Evolutionary conservation across 1,284 basidiomycete genomes (phyloP).

Genomic region (Ganoderma sinense): DNA sequence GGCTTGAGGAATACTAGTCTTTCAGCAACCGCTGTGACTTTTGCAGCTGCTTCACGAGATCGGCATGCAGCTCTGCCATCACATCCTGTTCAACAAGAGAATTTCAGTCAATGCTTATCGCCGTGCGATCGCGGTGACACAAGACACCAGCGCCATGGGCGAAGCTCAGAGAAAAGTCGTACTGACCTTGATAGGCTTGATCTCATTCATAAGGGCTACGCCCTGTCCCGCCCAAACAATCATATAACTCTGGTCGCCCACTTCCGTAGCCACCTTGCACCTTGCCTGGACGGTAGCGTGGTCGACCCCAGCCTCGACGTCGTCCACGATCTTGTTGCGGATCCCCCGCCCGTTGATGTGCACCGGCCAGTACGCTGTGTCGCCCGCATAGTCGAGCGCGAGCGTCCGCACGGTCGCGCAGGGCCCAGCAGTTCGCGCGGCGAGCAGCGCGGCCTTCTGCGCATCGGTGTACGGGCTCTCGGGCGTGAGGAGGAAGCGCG

Average conservation of each 20-base stretch:
- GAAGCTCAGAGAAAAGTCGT: not conserved
- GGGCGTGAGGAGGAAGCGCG: conserved; percentile 73
- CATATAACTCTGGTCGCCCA: conserved; percentile 56
- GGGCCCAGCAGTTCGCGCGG: conserved; percentile 46
- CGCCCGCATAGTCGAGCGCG: conserved; percentile 71
- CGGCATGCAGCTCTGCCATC: conserved; percentile 28
- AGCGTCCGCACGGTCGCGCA: conserved; percentile 64
- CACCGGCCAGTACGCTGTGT: conserved; percentile 68
- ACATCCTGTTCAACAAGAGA: conserved; percentile 18
- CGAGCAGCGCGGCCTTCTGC: conserved; percentile 65
- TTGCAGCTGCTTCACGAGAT: conserved; percentile 26
- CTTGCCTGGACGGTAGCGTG: conserved; percentile 52
- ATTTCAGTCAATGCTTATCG: conserved; percentile 12
- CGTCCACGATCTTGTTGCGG: conserved; percentile 63
- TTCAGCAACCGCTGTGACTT: not conserved
- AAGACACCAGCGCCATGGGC: not conserved
- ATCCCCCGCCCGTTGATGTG: conserved; percentile 71
- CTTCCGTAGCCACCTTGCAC: conserved; percentile 51
- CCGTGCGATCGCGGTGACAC: not conserved
- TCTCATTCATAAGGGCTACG: conserved; percentile 61
- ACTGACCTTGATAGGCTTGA: conserved; percentile 63
- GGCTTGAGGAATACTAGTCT: too few relatives aligned
- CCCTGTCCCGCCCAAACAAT: conserved; percentile 78
- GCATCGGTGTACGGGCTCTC: conserved; percentile 66
- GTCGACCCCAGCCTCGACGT: conserved; percentile 60